Percentiles rank a stretch among this genome's conserved stretches.
Evolutionary conservation across 106 monocot genomes (phyloP).

Genomic region (Allium cepa): DNA sequence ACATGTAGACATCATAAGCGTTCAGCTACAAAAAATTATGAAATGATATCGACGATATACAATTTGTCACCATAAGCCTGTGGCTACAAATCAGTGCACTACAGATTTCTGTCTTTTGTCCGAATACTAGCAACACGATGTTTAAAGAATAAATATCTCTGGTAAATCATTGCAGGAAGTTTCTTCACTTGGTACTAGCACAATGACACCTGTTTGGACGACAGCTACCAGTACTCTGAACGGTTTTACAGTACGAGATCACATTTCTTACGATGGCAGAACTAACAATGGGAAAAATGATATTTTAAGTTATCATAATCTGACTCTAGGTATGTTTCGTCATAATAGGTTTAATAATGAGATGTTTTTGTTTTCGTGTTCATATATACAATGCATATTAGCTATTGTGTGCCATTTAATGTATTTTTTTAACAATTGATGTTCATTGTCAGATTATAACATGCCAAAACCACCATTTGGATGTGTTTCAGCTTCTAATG

Average conservation of each 20-base stretch:
- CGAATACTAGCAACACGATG: too few relatives aligned
- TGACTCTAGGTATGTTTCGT: slow-evolving; percentile 1
- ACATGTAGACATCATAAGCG: too few relatives aligned
- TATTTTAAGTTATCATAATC: background rate
- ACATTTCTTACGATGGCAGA: background rate
- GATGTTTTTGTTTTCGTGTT: too few relatives aligned
- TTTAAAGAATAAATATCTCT: too few relatives aligned
- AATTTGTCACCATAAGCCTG: too few relatives aligned
- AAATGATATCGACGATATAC: too few relatives aligned
- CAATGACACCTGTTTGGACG: background rate
- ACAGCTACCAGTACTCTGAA: slow-evolving; percentile 2
- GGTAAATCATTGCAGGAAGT: background rate
- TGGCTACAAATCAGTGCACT: too few relatives aligned
- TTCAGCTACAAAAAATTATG: too few relatives aligned
- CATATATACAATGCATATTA: too few relatives aligned
- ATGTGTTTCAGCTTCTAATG: background rate
- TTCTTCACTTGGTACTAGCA: slow-evolving; percentile 2
- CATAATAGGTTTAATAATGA: background rate
- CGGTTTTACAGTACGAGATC: background rate
- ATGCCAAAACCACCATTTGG: slow-evolving; percentile 32
- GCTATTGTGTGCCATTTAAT: background rate
- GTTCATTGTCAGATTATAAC: slow-evolving; percentile 34
- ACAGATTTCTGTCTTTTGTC: too few relatives aligned
- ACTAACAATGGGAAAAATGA: background rate
- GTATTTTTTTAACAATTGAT: background rate